Conservation (phyloP, 2,329 filamentous ascomycete genomes). For the Dothiorella sarmentorum region DNA sequence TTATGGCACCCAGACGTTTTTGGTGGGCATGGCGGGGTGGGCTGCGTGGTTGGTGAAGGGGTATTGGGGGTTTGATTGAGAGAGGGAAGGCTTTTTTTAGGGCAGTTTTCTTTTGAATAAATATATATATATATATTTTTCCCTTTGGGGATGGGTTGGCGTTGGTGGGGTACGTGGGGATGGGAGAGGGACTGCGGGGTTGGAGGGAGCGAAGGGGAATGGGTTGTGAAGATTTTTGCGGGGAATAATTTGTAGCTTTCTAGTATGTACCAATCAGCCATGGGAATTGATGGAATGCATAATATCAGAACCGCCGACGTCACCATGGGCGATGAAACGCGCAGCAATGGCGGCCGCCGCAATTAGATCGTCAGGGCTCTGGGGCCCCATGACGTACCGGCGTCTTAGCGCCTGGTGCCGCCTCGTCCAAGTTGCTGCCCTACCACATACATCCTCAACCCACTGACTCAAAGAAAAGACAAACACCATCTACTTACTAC, state of each 20-base stretch:
- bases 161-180: too few relatives aligned
- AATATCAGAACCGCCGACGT: constrained; percentile 5
- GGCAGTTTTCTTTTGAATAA: too few relatives aligned
- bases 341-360: background rate
- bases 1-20: constrained; percentile 31
- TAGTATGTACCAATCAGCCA: too few relatives aligned
- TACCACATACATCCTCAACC: background rate
- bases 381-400: background rate
- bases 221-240: too few relatives aligned
- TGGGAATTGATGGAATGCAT: too few relatives aligned
- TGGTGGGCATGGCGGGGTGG: constrained; percentile 31
- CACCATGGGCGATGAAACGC: constrained; percentile 3
- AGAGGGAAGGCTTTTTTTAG: too few relatives aligned
- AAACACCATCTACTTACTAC: background rate
- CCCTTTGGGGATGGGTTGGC: too few relatives aligned
- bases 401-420: background rate
- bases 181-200: too few relatives aligned
- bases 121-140: too few relatives aligned
- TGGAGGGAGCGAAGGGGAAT: too few relatives aligned
- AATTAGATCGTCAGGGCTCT: constrained; percentile 4
- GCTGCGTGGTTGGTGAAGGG: constrained; percentile 32
- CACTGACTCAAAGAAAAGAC: constrained; percentile 2
- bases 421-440: too few relatives aligned
- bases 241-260: too few relatives aligned
- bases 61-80: constrained; percentile 23